Evolutionary conservation across 129 eudicot genomes (phyloP).

Genomic region (Cynara cardunculus): DNA sequence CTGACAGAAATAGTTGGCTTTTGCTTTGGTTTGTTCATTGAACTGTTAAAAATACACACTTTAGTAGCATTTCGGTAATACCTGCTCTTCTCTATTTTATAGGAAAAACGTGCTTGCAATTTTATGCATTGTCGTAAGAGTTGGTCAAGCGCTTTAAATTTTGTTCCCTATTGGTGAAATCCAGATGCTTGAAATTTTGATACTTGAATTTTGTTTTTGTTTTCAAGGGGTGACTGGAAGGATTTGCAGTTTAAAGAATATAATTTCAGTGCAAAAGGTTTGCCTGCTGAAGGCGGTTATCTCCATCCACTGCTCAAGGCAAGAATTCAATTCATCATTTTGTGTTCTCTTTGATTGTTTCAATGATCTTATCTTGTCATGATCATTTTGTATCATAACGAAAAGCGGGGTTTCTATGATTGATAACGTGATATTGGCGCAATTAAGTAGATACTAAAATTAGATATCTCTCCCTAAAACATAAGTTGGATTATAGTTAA

Average conservation of each 20-base stretch:
- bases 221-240: slow-evolving; percentile 87
- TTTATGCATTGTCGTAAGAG: neutral
- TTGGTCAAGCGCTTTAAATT: neutral
- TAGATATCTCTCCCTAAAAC: neutral
- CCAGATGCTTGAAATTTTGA: neutral
- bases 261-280: slow-evolving; percentile 93
- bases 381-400: slow-evolving; percentile 1
- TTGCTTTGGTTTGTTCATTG: neutral
- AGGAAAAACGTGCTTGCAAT: neutral
- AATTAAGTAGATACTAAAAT: neutral
- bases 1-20: neutral
- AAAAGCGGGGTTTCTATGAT: neutral
- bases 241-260: slow-evolving; percentile 82
- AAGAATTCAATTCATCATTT: slow-evolving; percentile 21
- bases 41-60: neutral
- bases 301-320: slow-evolving; percentile 95
- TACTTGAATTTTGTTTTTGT: slow-evolving; percentile 20
- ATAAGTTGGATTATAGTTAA: neutral
- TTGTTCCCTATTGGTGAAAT: neutral
- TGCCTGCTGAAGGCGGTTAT: slow-evolving; percentile 79
- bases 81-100: neutral
- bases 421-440: neutral
- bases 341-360: neutral
- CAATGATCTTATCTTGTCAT: neutral
- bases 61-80: neutral